Evolutionary conservation across 1,284 basidiomycete species (phyloP).

Genomic region (Ceratorhiza oryzae-sativae): DNA sequence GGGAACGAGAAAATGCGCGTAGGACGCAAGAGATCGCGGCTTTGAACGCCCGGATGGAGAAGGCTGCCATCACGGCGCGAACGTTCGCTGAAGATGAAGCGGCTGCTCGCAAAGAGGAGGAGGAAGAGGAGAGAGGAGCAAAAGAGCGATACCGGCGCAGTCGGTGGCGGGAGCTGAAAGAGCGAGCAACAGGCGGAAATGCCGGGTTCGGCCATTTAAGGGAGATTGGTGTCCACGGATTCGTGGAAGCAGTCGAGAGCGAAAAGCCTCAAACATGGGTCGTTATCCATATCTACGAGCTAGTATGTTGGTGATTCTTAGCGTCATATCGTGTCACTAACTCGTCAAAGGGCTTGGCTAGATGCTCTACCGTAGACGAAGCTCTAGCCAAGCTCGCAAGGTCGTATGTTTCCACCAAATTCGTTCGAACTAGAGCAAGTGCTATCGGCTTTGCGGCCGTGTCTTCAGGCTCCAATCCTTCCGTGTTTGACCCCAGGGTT

Average conservation of each 20-base stretch:
- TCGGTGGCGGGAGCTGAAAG: constrained; percentile 54
- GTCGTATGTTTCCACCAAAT: constrained; percentile 74
- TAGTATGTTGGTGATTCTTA: constrained; percentile 55
- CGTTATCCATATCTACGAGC: constrained; percentile 82
- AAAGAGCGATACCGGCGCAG: constrained; percentile 47
- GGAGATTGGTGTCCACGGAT: constrained; percentile 78
- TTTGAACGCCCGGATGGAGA: constrained; percentile 65
- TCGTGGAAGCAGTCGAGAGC: constrained; percentile 75
- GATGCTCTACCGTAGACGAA: constrained; percentile 75
- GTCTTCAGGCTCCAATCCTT: not conserved
- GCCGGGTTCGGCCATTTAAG: constrained; percentile 74
- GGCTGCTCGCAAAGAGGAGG: constrained; percentile 51
- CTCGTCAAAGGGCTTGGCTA: constrained; percentile 62
- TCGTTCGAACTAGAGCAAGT: constrained; percentile 75
- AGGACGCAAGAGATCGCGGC: constrained; percentile 59
- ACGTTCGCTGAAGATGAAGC: constrained; percentile 75
- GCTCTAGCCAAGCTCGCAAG: constrained; percentile 73
- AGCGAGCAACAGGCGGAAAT: constrained; percentile 20
- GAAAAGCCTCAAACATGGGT: constrained; percentile 77
- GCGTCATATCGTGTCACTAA: not conserved
- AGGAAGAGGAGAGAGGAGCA: constrained; percentile 48
- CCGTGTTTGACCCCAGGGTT: constrained; percentile 52
- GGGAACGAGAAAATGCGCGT: constrained; percentile 59
- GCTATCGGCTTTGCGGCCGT: constrained; percentile 75
- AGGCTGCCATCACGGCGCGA: constrained; percentile 62